Conservation (phyloP, 805 yeast species). For the Sugiyamaella americana region DNA sequence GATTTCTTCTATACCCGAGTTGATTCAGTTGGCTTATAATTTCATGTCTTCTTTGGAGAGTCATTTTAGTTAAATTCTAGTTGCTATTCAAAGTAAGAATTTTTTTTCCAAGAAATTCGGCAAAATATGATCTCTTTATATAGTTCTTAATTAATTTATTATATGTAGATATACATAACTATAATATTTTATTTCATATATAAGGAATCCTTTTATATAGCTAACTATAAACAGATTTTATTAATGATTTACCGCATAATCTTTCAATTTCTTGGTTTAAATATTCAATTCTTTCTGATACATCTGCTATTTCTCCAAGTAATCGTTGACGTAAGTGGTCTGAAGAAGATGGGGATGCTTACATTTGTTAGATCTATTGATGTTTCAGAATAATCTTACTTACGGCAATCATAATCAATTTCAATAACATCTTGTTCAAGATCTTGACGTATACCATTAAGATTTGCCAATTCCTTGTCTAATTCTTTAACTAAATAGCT, state of each 20-base stretch:
- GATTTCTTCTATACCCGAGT: no score
- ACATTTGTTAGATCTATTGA: background rate
- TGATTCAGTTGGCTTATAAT: no score
- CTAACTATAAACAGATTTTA: background rate
- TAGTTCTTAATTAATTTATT: background rate
- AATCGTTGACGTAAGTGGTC: background rate
- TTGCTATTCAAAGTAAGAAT: no score
- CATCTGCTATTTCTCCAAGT: background rate
- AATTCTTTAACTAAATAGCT: no score
- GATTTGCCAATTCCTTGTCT: background rate
- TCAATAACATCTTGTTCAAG: background rate
- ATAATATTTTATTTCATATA: no score
- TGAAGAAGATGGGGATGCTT: background rate
- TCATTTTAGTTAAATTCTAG: no score
- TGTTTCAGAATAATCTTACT: background rate
- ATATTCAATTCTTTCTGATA: no score
- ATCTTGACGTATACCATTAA: background rate
- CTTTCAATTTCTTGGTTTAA: no score
- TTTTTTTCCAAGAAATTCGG: background rate
- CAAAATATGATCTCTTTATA: background rate
- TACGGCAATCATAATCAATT: background rate
- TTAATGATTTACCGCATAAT: background rate
- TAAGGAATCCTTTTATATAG: background rate
- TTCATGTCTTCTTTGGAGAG: no score
- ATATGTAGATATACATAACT: no score